Base-by-base conservation (phyloP, 805 yeast species). In the Candida wancherniae region DNA sequence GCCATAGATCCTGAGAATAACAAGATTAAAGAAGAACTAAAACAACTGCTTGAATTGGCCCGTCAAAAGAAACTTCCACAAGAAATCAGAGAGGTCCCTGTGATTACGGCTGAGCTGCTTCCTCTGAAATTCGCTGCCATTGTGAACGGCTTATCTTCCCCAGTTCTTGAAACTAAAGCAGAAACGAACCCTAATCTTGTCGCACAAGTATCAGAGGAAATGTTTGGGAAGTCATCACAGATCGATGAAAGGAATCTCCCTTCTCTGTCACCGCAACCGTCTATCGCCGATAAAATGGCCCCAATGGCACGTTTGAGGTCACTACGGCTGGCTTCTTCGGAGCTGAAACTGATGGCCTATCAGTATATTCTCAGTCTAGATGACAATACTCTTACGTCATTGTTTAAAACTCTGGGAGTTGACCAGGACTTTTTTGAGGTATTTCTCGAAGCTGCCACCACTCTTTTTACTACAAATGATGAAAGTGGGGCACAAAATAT, bases 341-440 rank as follows among this genome's bases (percentile, higher is more conserved):
- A 42, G 3, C 46, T 51, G 33, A 59, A 45, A 32, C 34, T 25
- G 2, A 39, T 40, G 3, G 66, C 69, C 3, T 69, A 65, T 33
- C 26, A 40, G 9, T 69, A 63, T 36, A 55, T 71, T 2, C 36
- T 72, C 4, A 30, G 36, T 3, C 21, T 71, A 1, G 37, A 54
- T 2, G 26, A 56, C 0, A 26, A 36, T 0, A 46, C 49, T 1
- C 58, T 61, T 22, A 11, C 37, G 1, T 43, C 45, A 8, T 37
- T 69, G 2, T 76, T 71, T 33, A 42, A 48, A 6, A 32, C 45
- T 3, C 61, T 69, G 7, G 79, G 78, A 1, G 48, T 77, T 1
- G 83, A 77, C 22, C 43, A 67, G 0, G 70, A 65, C 9, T 63
- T 71, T 36, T 49, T 77, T 6, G 57, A 57, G n/a, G 67, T 73